These are phyloP conservation scores for Porogramme epimiltina DNA, from an alignment of 1,284 basidiomycete species.

Conservation along the genomic window DNA sequence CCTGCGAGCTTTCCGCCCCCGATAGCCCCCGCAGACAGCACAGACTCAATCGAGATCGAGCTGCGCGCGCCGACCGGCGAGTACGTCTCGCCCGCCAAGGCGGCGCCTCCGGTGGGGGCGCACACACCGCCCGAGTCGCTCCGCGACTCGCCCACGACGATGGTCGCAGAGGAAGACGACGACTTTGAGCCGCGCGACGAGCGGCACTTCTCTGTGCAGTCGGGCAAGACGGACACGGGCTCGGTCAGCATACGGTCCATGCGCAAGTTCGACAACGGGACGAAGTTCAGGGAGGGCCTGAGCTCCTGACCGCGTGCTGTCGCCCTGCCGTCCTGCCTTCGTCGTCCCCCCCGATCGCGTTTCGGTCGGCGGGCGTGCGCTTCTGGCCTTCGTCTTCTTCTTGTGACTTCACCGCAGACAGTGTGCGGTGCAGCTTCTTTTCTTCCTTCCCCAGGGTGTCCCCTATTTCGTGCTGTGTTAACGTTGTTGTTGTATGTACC, in stretches of 20 bases:
- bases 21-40: conserved; percentile 1
- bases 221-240: conserved; percentile 5
- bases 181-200: conserved; percentile 12
- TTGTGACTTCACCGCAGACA: too few relatives aligned
- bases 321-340: too few relatives aligned
- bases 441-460: too few relatives aligned
- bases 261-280: conserved; percentile 33
- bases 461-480: too few relatives aligned
- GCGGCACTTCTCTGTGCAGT: conserved; percentile 25
- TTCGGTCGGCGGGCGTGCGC: too few relatives aligned
- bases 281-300: conserved; percentile 32
- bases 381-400: too few relatives aligned
- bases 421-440: too few relatives aligned
- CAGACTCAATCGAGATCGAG: conserved; percentile 24
- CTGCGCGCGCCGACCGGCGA: conserved; percentile 18
- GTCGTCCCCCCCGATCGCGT: too few relatives aligned
- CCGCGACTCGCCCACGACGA: neutral
- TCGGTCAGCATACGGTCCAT: conserved; percentile 23
- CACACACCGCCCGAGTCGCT: too few relatives aligned
- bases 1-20: conserved; percentile 1
- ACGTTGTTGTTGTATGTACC: too few relatives aligned
- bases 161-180: neutral
- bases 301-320: neutral
- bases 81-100: neutral
- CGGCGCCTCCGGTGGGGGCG: too few relatives aligned